Evolutionary conservation across 2,329 filamentous ascomycete species (phyloP), one percentile per base, ranked within the genome.

Genomic region (Didymella arachidicola): DNA sequence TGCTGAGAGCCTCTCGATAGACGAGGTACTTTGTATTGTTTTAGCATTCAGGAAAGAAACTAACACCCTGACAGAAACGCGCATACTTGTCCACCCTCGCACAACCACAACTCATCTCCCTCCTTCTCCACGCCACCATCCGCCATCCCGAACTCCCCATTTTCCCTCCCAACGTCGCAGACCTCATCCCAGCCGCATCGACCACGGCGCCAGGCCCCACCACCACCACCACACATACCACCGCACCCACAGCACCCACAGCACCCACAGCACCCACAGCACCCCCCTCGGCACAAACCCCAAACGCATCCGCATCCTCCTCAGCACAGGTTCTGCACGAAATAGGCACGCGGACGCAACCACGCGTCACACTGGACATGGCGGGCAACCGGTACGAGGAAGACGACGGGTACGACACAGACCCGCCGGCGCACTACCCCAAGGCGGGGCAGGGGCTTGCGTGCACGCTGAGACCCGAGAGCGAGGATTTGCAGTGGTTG

Each of bases 121-220:
- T 92, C 27, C 79, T 92, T 34, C 80, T 91, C 58, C 83, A 84
- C 61, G 82, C 87, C 57, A 85, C 85, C 27, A 83, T 84, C 45
- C 75, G 85, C 2, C 82, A 90, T 60, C 88, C 89, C 2, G 83
- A 87, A 52, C 79, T 93, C 6, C 85, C 88, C 5, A 79, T 93
- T 51, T 92, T 91, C 64, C 72, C 80, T n/a, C 74, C 76, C 38
- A 76, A 76, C 45, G 59, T 74, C 19, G 61, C 65, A 4, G 57
- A 52, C 26, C 59, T 75, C 0, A 62, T 74, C 32, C 59, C 68
- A 62, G 47, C 60, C 60, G 50, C 66, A 55, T 25, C 66, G 6
- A 46, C 44, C 4, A 50, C 36, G 53, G 48, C 61, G 53, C 56
- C 57, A 10, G 42, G 41, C 36, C 47, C 60, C 27, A n/a, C n/a